Base-by-base conservation (phyloP, 2,329 filamentous ascomycete genomes). In the Corynespora cassiicola region DNA sequence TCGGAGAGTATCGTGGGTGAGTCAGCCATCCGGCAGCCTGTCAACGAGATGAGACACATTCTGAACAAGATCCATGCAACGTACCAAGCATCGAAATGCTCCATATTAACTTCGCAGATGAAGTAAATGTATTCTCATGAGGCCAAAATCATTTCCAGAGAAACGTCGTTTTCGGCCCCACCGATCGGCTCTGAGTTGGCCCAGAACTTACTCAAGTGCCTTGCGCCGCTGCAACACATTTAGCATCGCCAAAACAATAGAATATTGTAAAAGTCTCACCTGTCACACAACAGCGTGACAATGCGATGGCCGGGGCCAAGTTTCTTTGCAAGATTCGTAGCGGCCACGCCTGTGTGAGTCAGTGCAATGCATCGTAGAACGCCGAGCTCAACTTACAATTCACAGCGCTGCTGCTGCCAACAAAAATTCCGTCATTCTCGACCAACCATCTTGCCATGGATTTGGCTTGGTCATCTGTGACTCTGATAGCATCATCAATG, bases 391-490 rank as follows among this genome's bases (percentile, higher is more conserved):
- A 72, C 78, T 68, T 61, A 77, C 91, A 96, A 67, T 99, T 99
- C 35, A 99, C 92, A n/a, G 91, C 87, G 68, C 88, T 96, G 66
- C 90, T 96, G 66, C 91, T 96, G 7, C 94, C 95, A 25, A 91
- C 78, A 60, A 99, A 99, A 36, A 99, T 85, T 6, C 94, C 94
- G 67, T 99, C 94, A 49, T 91, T 87, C 71, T 97, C 91, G 7
- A 96, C 92, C 25, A 99, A 73, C 90, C 90, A 97, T 47, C 89
- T 78, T n/a, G 92, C 94, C 94, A 99, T 99, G 37, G 79, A 80
- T 65, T 88, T 84, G 9, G 94, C 94, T 74, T 99, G 91, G 32
- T 84, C 81, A 68, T 99, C 95, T 3, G 83, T 88, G 10, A 99
- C 90, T 42, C 85, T 82, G 23, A 97, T 84, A 3, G 94, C 92